A percentile compares a stretch with the other conserved stretches of the same genome.
These are phyloP conservation scores for Yarrowia galli DNA, from an alignment of 1,139 yeast species.

Conservation along the genomic window DNA sequence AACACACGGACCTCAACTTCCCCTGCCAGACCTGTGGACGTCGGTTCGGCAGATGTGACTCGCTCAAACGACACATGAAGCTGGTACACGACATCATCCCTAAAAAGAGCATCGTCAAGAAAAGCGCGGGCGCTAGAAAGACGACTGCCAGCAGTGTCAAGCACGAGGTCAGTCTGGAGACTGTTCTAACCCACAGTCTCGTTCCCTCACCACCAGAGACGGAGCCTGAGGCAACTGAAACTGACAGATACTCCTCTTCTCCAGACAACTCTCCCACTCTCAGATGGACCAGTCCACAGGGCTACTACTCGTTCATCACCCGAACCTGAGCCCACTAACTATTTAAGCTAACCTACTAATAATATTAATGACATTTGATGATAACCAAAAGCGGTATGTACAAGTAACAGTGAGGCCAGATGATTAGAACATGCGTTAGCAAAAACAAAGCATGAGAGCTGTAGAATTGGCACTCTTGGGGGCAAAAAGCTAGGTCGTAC, in stretches of 20 bases:
- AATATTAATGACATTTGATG: not conserved
- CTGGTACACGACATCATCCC: conserved; percentile 5
- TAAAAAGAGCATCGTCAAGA: not conserved
- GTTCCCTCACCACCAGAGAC: not conserved
- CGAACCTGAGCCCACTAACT: not conserved
- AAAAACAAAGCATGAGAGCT: not conserved
- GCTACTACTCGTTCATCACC: not conserved
- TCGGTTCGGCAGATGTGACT: conserved; percentile 17
- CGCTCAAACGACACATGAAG: conserved; percentile 28
- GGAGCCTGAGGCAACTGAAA: not conserved
- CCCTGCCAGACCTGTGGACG: conserved; percentile 22
- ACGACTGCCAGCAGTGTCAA: not conserved
- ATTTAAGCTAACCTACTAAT: not conserved
- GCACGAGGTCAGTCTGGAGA: not conserved
- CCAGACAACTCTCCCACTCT: not conserved
- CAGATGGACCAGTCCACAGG: conserved; percentile 14
- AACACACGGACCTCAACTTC: conserved; percentile 10
- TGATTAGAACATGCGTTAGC: not conserved
- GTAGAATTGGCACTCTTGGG: too few relatives aligned
- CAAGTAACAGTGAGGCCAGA: too few relatives aligned
- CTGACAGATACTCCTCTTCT: not conserved
- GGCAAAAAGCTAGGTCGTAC: conserved; percentile 11
- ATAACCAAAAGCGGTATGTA: too few relatives aligned
- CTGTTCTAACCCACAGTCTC: not conserved
- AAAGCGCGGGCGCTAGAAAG: not conserved